These are phyloP conservation scores for Leptographium lundbergii DNA, from an alignment of 2,329 filamentous ascomycete genomes.

Conservation along the genomic window DNA sequence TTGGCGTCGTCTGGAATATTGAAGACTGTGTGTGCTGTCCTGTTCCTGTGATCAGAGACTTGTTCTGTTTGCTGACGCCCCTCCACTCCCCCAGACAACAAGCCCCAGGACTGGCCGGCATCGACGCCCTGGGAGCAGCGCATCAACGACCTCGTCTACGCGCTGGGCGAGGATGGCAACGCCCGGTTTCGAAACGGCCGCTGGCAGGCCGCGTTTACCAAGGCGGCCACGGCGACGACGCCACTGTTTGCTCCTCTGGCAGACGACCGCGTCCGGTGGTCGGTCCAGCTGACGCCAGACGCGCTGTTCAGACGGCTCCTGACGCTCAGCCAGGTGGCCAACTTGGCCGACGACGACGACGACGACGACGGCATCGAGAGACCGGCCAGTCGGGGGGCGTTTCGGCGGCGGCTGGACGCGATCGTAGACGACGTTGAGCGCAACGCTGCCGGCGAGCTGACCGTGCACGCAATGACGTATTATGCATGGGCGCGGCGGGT, in stretches of 20 bases:
- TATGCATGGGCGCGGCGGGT: conserved; percentile 47
- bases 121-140: conserved; percentile 47
- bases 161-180: conserved; percentile 41
- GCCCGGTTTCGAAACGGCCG: conserved; percentile 51
- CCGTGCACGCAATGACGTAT: conserved; percentile 51
- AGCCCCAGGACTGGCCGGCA: conserved; percentile 41
- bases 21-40: conserved; percentile 46
- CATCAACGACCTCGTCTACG: conserved; percentile 45
- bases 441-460: conserved; percentile 50
- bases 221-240: conserved; percentile 24
- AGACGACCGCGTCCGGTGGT: conserved; percentile 43
- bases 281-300: conserved; percentile 43
- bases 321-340: conserved; percentile 56
- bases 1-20: conserved; percentile 63
- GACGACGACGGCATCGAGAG: not conserved
- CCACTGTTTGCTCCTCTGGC: conserved; percentile 48
- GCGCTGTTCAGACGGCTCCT: conserved; percentile 50
- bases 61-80: not conserved
- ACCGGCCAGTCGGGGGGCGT: conserved; percentile 23
- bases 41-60: not conserved
- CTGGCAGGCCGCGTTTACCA: conserved; percentile 54
- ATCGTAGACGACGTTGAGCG: conserved; percentile 42
- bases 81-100: conserved; percentile 49
- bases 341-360: conserved; percentile 27
- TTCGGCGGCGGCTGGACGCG: conserved; percentile 38